phyloP scores from a whole-genome alignment of 202 grass and related monocot genomes.

The Setaria italica region DNA sequence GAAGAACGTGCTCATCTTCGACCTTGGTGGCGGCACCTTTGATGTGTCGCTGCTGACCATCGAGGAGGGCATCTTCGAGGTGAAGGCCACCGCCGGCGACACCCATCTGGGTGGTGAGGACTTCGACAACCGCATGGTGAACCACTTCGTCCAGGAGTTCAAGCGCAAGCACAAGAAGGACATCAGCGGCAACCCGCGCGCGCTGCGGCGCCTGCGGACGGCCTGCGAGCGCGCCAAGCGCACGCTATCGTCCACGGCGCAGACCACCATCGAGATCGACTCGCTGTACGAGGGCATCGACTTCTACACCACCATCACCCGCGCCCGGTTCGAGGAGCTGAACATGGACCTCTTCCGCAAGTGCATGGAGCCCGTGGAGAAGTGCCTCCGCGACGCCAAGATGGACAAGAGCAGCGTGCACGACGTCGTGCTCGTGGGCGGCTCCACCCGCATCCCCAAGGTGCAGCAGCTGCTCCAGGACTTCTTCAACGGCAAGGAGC shows the following conservation, averaged over 20 bases:
- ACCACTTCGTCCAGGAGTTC: slow-evolving; percentile 94
- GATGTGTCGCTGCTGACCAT: slow-evolving; percentile 88
- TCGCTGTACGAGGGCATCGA: slow-evolving; percentile 85
- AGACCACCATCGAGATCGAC: slow-evolving; percentile 94
- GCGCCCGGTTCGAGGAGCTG: slow-evolving; percentile 82
- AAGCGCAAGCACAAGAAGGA: slow-evolving; percentile 93
- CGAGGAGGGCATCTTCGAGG: slow-evolving; percentile 95
- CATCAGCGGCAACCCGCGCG: slow-evolving; percentile 78
- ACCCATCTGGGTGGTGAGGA: slow-evolving; percentile 89
- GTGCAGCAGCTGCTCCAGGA: slow-evolving; percentile 95
- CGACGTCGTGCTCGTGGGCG: slow-evolving; percentile 91
- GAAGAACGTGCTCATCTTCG: slow-evolving; percentile 94
- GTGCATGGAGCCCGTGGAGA: slow-evolving; percentile 97
- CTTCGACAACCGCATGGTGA: slow-evolving; percentile 97
- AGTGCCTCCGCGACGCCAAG: slow-evolving; percentile 86
- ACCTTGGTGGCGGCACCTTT: slow-evolving; percentile 81
- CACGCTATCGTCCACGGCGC: slow-evolving; percentile 81
- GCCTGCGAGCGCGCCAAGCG: slow-evolving; percentile 85
- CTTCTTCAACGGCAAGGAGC: slow-evolving; percentile 95
- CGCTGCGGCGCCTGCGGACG: slow-evolving; percentile 70
- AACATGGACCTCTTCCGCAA: slow-evolving; percentile 92
- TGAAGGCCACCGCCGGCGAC: slow-evolving; percentile 85
- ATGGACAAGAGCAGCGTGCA: slow-evolving; percentile 91
- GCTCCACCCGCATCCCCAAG: slow-evolving; percentile 87
- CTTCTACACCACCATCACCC: slow-evolving; percentile 91